phyloP scores from a whole-genome alignment of 108 stramenopile genomes.

The Mayamaea pseudoterrestris region DNA sequence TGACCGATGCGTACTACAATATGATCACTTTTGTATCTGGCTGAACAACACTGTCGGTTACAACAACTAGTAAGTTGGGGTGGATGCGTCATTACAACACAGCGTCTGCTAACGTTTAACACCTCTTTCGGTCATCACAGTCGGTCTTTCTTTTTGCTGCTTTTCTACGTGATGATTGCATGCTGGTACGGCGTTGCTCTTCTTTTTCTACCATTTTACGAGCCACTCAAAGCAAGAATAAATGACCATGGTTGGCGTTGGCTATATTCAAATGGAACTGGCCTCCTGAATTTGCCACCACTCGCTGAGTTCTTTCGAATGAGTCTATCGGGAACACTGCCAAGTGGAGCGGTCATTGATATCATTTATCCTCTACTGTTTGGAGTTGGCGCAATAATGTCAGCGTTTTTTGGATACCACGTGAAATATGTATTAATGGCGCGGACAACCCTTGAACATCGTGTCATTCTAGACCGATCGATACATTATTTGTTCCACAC shows the following conservation, averaged over 20 bases:
- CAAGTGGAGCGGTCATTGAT: conserved; percentile 13
- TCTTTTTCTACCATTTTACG: conserved; percentile 36
- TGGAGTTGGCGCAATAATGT: conserved; percentile 17
- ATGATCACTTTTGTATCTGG: conserved; percentile 98
- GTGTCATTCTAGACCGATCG: conserved; percentile 16
- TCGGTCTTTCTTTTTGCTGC: conserved; percentile 50
- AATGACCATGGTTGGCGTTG: conserved; percentile 31
- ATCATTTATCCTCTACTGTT: conserved; percentile 31
- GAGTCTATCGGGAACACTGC: conserved; percentile 4
- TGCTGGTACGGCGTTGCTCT: conserved; percentile 52
- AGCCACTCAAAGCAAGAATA: conserved; percentile 24
- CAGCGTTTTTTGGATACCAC: conserved; percentile 25
- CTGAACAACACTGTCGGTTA: conserved; percentile 94
- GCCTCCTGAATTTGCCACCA: conserved; percentile 49
- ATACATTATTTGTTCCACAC: neutral
- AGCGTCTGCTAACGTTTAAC: too few relatives aligned
- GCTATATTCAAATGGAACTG: conserved; percentile 34
- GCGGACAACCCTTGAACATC: conserved; percentile 37
- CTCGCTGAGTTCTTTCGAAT: conserved; percentile 22
- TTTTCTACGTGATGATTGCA: conserved; percentile 45
- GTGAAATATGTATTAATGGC: conserved; percentile 16
- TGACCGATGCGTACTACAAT: conserved; percentile 59
- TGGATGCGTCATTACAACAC: too few relatives aligned
- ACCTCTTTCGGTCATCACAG: too few relatives aligned
- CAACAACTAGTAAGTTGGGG: too few relatives aligned